phyloP scores from a whole-genome alignment of 108 stramenopile species.

The Skeletonema tropicum region DNA sequence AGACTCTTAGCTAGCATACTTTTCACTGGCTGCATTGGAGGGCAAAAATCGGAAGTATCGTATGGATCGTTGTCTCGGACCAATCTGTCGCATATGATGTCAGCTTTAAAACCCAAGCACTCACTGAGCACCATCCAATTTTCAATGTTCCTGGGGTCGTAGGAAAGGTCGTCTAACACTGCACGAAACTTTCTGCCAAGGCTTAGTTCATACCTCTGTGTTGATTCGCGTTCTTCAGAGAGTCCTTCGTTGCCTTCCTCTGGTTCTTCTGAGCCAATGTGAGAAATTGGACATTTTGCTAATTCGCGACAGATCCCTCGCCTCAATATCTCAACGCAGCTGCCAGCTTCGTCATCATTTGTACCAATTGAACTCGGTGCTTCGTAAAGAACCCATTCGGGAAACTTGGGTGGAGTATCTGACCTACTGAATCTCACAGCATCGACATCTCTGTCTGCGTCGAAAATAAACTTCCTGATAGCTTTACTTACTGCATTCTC shows the following conservation, averaged over 20 bases:
- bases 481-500: conserved; percentile 56
- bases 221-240: conserved; percentile 53
- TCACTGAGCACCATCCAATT: conserved; percentile 78
- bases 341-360: conserved; percentile 8
- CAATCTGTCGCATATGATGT: conserved; percentile 75
- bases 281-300: conserved; percentile 63
- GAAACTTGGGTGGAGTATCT: conserved; percentile 30
- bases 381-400: conserved; percentile 47
- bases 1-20: conserved; percentile 28
- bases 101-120: conserved; percentile 71
- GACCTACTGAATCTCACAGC: not conserved
- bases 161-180: conserved; percentile 75
- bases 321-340: conserved; percentile 44
- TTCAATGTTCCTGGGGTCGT: conserved; percentile 58
- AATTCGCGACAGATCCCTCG: conserved; percentile 62
- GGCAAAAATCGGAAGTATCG: conserved; percentile 50
- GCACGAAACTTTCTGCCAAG: conserved; percentile 74
- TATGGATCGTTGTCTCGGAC: conserved; percentile 50
- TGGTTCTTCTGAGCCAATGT: conserved; percentile 30
- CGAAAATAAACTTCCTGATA: conserved; percentile 64
- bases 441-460: conserved; percentile 31
- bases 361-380: not conserved
- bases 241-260: conserved; percentile 47
- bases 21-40: conserved; percentile 22
- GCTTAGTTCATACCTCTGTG: conserved; percentile 62